These are phyloP conservation scores for Suhomyces kilbournensis DNA, from an alignment of 805 yeast genomes.

Conservation along the genomic window DNA sequence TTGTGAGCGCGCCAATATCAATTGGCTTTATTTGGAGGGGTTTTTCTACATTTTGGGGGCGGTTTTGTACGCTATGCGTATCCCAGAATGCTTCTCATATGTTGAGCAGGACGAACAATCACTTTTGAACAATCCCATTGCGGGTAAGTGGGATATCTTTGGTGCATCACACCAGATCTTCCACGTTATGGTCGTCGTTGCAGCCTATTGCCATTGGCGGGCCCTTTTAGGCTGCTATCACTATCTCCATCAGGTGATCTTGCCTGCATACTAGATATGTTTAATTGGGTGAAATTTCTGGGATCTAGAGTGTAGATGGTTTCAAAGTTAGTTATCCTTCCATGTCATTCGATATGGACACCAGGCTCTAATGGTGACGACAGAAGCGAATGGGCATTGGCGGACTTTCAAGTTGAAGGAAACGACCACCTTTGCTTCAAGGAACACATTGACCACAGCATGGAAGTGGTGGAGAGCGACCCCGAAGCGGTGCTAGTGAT, in stretches of 20 bases:
- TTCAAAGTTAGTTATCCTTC: conserved; percentile 29
- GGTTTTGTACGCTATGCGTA: conserved; percentile 65
- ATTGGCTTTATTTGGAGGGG: conserved; percentile 70
- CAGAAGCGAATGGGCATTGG: conserved; percentile 62
- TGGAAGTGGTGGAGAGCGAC: conserved; percentile 33
- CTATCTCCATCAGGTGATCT: conserved; percentile 36
- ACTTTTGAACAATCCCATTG: conserved; percentile 9
- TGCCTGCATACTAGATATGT: neutral
- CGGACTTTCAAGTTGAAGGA: conserved; percentile 65
- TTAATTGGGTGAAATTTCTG: neutral
- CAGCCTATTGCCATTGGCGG: conserved; percentile 69
- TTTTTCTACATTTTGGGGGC: conserved; percentile 78
- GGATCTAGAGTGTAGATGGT: neutral
- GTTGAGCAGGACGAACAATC: conserved; percentile 16
- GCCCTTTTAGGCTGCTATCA: conserved; percentile 60
- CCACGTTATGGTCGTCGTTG: conserved; percentile 72
- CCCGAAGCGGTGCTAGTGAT: conserved; percentile 38
- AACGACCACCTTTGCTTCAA: conserved; percentile 65
- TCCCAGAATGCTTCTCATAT: conserved; percentile 65
- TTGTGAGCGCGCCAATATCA: conserved; percentile 49
- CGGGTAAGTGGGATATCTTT: conserved; percentile 53
- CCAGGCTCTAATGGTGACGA: conserved; percentile 42
- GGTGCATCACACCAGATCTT: conserved; percentile 88
- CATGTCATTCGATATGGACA: conserved; percentile 63
- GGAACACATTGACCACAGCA: conserved; percentile 52